These are phyloP conservation scores for Pseudozyma hubeiensis DNA, from an alignment of 1,284 basidiomycete species.

Conservation along the genomic window DNA sequence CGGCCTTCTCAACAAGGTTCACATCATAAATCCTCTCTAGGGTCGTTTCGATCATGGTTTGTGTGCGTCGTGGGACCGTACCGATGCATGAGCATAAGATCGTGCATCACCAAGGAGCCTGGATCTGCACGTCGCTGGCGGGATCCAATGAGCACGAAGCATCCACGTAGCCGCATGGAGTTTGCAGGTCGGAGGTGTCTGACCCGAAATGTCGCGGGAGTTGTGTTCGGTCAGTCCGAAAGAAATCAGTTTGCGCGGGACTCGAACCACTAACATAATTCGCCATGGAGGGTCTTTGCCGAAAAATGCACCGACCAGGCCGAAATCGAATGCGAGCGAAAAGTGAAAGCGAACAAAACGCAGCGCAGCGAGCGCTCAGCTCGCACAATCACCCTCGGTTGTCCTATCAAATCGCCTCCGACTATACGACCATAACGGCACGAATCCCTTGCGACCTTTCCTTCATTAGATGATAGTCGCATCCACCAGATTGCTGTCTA, in stretches of 20 bases:
- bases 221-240: conserved; percentile 24
- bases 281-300: conserved; percentile 12
- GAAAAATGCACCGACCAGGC: conserved; percentile 12
- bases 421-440: no score
- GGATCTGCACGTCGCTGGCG: background rate
- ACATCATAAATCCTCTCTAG: background rate
- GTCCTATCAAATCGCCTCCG: no score
- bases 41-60: no score
- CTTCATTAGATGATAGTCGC: conserved; percentile 23
- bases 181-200: conserved; percentile 9
- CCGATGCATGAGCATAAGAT: background rate
- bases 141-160: conserved; percentile 8
- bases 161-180: background rate
- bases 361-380: background rate
- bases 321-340: background rate
- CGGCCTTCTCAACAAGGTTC: conserved; percentile 66
- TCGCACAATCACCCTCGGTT: background rate
- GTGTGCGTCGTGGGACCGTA: no score
- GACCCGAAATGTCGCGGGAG: conserved; percentile 1
- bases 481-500: conserved; percentile 10
- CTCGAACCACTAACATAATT: conserved; percentile 1
- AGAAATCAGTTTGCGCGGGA: background rate
- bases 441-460: background rate
- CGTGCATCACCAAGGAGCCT: no score
- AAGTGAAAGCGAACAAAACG: background rate